Percentiles rank a stretch among this genome's conserved stretches.
phyloP scores from a whole-genome alignment of 805 yeast species.

The Metschnikowia vanudenii region DNA sequence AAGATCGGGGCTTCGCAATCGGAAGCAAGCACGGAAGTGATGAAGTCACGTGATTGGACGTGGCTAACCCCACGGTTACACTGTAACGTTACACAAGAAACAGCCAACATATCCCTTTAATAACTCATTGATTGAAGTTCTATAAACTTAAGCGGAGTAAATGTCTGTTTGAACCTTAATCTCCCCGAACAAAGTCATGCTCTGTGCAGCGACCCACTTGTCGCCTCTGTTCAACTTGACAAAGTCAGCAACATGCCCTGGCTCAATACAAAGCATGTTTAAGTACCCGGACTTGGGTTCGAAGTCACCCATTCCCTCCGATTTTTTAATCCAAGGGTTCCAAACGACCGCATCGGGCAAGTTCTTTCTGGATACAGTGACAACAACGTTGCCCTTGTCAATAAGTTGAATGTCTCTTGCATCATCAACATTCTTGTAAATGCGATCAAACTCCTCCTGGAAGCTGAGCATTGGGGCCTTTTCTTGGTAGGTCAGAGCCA shows the following conservation, averaged over 20 bases:
- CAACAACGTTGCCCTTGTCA: constrained; percentile 66
- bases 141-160: constrained; percentile 14
- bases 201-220: constrained; percentile 74
- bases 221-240: constrained; percentile 64
- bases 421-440: constrained; percentile 62
- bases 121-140: neutral
- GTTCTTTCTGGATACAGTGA: constrained; percentile 63
- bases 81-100: neutral
- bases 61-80: neutral
- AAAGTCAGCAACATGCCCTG: constrained; percentile 81
- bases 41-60: neutral
- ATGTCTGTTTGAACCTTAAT: constrained; percentile 58
- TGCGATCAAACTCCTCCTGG: constrained; percentile 79
- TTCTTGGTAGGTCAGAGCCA: constrained; percentile 60
- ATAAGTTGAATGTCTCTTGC: constrained; percentile 64
- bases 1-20: neutral
- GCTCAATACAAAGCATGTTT: constrained; percentile 92
- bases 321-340: constrained; percentile 93
- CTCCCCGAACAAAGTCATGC: constrained; percentile 54
- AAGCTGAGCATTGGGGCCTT: constrained; percentile 73
- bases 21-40: neutral
- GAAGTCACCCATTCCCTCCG: constrained; percentile 84
- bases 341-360: constrained; percentile 81
- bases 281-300: constrained; percentile 80
- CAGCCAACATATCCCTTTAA: neutral